Evolutionary conservation across 768 basidiomycete genomes (phyloP).

Genomic region (Tylopilus sp.): DNA sequence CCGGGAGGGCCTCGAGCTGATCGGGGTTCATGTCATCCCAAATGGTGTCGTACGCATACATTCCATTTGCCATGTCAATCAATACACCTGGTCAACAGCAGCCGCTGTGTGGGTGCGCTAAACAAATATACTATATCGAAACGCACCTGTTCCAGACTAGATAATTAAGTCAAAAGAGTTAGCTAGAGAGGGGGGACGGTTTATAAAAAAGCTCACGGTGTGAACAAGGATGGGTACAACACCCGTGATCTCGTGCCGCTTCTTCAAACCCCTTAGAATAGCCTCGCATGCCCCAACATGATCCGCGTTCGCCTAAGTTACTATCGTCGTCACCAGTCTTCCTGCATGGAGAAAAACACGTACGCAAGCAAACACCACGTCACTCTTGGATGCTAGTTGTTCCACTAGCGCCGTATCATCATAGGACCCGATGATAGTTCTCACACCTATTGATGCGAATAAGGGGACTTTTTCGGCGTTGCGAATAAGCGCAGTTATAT

Average conservation of each 20-base stretch:
- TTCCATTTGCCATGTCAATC: slow-evolving; percentile 41
- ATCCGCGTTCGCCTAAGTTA: slow-evolving; percentile 26
- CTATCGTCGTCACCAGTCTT: not conserved
- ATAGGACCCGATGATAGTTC: slow-evolving; percentile 37
- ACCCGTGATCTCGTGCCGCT: slow-evolving; percentile 39
- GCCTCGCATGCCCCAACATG: slow-evolving; percentile 40
- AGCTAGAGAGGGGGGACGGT: not conserved
- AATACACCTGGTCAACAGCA: slow-evolving; percentile 33
- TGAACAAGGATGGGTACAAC: not conserved
- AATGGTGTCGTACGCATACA: slow-evolving; percentile 34
- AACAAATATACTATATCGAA: not conserved
- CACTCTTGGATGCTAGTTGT: slow-evolving; percentile 38
- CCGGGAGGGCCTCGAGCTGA: slow-evolving; percentile 41
- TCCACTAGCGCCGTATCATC: slow-evolving; percentile 38
- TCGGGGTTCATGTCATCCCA: slow-evolving; percentile 47
- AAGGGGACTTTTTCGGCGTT: slow-evolving; percentile 16
- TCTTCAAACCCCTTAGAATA: slow-evolving; percentile 48
- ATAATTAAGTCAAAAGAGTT: not conserved
- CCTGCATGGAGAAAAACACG: not conserved
- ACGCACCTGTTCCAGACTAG: slow-evolving; percentile 49
- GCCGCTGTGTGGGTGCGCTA: not conserved
- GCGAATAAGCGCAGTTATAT: slow-evolving; percentile 26
- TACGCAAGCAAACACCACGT: slow-evolving; percentile 42
- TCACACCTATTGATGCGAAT: slow-evolving; percentile 17
- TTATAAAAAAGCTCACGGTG: slow-evolving; percentile 13